These are phyloP conservation scores for Sextonia rubra DNA, from an alignment of 164 flowering plant species.

Conservation along the genomic window DNA sequence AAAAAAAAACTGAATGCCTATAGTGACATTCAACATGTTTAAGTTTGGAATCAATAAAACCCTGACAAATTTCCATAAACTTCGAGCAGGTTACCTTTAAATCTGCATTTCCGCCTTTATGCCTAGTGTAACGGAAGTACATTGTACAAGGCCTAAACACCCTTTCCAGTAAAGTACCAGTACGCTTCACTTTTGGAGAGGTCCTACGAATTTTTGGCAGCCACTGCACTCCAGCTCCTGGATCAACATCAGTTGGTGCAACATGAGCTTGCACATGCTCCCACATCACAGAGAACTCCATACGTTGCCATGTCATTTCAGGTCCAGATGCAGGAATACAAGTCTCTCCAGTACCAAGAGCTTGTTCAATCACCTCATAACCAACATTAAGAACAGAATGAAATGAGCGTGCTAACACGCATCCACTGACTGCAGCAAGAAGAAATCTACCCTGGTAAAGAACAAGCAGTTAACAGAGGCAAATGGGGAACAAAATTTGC, in stretches of 20 bases:
- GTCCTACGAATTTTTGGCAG: constrained; percentile 87
- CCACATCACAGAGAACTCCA: constrained; percentile 91
- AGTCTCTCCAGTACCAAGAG: constrained; percentile 46
- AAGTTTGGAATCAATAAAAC: not conserved
- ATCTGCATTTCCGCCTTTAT: constrained; percentile 95
- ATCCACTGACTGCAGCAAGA: constrained; percentile 98
- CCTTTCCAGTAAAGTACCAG: constrained; percentile 96
- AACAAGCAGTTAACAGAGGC: constrained; percentile 5
- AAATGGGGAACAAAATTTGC: not conserved
- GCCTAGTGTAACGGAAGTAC: constrained; percentile 97
- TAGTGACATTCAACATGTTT: not conserved
- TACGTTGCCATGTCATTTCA: constrained; percentile 95
- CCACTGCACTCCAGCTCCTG: constrained; percentile 99
- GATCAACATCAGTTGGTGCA: constrained; percentile 99
- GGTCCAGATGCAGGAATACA: constrained; percentile 71
- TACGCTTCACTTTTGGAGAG: constrained; percentile 94
- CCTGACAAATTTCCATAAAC: not conserved
- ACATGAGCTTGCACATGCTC: constrained; percentile 99
- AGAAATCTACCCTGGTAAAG: constrained; percentile 87
- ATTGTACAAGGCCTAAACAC: constrained; percentile 99
- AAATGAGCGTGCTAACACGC: constrained; percentile 93
- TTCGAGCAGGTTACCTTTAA: constrained; percentile 53
- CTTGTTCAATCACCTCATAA: constrained; percentile 83
- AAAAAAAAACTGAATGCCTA: not conserved
- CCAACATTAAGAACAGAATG: constrained; percentile 96